A percentile compares a stretch with the other conserved stretches of the same genome.
These are phyloP conservation scores for Bolboschoenoplectus hybrid DNA, from an alignment of 202 grass and related monocot species.

Conservation along the genomic window DNA sequence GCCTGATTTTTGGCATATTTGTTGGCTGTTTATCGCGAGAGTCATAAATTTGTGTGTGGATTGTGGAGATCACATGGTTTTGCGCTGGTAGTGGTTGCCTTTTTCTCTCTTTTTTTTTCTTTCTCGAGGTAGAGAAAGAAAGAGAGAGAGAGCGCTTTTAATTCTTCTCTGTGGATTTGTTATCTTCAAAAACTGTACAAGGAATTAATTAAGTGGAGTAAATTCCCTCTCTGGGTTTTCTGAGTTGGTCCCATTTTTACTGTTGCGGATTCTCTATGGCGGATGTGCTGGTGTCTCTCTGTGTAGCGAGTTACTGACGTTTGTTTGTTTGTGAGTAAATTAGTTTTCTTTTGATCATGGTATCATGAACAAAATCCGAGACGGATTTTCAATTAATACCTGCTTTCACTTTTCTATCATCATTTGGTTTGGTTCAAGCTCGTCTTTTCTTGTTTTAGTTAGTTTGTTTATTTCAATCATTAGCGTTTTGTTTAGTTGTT, in stretches of 20 bases:
- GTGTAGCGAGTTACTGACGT: background rate
- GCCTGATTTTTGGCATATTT: constrained; percentile 23
- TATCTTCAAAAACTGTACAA: background rate
- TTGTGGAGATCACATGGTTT: constrained; percentile 36
- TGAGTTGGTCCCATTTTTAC: constrained; percentile 1
- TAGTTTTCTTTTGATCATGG: background rate
- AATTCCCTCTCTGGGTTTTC: constrained; percentile 20
- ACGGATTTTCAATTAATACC: background rate
- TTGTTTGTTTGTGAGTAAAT: background rate
- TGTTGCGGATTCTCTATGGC: background rate
- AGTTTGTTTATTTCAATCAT: background rate
- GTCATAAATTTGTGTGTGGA: constrained; percentile 12
- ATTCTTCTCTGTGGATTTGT: constrained; percentile 1
- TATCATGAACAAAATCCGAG: background rate
- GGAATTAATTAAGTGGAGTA: constrained; percentile 11
- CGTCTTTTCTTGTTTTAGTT: background rate
- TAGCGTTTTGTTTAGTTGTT: background rate
- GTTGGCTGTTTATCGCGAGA: background rate
- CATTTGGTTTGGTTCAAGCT: background rate
- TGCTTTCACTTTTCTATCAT: background rate
- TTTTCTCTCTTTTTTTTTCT: background rate
- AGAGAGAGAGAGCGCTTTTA: background rate
- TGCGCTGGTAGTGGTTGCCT: background rate
- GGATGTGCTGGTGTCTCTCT: background rate
- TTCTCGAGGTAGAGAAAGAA: background rate